These are phyloP conservation scores for Lithocarpus polystachyus DNA, from an alignment of 306 rosid genomes.

Conservation along the genomic window DNA sequence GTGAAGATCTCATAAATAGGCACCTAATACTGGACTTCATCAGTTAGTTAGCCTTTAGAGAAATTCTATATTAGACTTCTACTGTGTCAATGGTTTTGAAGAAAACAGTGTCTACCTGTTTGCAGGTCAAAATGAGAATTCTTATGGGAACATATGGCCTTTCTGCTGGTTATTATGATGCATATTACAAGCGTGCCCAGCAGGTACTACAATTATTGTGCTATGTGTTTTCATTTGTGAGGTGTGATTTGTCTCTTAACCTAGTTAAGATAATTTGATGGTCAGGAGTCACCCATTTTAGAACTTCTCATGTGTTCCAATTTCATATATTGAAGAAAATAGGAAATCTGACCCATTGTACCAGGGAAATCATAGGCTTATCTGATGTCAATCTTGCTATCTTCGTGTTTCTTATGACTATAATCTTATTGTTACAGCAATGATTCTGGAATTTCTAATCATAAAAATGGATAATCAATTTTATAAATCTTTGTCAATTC, in stretches of 20 bases:
- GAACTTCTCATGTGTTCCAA: neutral
- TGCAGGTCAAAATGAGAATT: slow-evolving; percentile 97
- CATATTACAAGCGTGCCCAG: slow-evolving; percentile 97
- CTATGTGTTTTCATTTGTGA: neutral
- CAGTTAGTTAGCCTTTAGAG: neutral
- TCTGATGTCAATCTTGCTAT: neutral
- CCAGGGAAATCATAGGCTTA: neutral
- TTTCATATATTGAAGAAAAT: neutral
- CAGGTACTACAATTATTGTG: slow-evolving; percentile 55
- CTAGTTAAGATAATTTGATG: slow-evolving; percentile 16
- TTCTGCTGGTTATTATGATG: slow-evolving; percentile 99
- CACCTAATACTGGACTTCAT: neutral
- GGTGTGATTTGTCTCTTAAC: slow-evolving; percentile 1
- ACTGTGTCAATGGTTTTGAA: neutral
- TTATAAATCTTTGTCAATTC: slow-evolving; percentile 6
- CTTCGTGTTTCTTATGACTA: neutral
- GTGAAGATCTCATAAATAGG: slow-evolving; percentile 2
- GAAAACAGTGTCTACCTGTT: slow-evolving; percentile 10
- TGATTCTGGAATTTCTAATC: neutral
- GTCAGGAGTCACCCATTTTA: neutral
- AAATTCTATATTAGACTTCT: neutral
- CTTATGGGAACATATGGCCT: slow-evolving; percentile 93
- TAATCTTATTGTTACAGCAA: neutral
- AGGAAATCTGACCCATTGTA: neutral
- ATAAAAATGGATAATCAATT: neutral